Percentiles rank a stretch among this genome's conserved stretches.
These are phyloP conservation scores for Sporothrix dimorphospora DNA, from an alignment of 2,329 filamentous ascomycete species.

Conservation along the genomic window DNA sequence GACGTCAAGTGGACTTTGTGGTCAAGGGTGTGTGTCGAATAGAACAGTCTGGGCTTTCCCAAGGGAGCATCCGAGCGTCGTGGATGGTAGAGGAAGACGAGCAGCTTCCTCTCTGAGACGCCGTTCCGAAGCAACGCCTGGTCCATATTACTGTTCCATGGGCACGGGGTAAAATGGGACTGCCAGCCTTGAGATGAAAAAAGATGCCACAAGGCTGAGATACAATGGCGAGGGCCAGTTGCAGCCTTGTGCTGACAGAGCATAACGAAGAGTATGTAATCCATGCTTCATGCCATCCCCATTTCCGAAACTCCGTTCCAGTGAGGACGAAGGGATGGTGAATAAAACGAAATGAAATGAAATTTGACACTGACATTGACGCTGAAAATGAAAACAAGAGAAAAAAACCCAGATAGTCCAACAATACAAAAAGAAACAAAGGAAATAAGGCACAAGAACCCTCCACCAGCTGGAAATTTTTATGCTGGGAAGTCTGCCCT, in stretches of 20 bases:
- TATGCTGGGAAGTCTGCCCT: not conserved
- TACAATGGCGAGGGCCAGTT: too few species aligned
- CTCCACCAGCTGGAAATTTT: not conserved
- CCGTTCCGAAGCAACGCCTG: not conserved
- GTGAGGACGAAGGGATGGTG: not conserved
- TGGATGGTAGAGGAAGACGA: not conserved
- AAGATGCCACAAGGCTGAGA: not conserved
- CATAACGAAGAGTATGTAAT: not conserved
- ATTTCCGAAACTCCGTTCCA: not conserved
- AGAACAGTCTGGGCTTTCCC: not conserved
- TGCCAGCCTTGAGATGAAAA: not conserved
- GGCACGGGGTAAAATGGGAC: not conserved
- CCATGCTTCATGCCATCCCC: not conserved
- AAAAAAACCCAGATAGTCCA: not conserved
- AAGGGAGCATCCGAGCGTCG: not conserved
- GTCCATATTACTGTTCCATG: not conserved
- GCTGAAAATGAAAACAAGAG: not conserved
- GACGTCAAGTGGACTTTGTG: not conserved
- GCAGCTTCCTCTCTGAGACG: not conserved
- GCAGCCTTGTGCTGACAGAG: conserved; percentile 16
- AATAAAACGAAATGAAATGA: not conserved
- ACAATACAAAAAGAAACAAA: not conserved
- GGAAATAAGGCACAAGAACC: not conserved
- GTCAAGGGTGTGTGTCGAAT: not conserved
- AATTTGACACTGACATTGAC: not conserved